Base-by-base conservation (phyloP, 2,329 filamentous ascomycete genomes). In the Fusarium sp. region DNA sequence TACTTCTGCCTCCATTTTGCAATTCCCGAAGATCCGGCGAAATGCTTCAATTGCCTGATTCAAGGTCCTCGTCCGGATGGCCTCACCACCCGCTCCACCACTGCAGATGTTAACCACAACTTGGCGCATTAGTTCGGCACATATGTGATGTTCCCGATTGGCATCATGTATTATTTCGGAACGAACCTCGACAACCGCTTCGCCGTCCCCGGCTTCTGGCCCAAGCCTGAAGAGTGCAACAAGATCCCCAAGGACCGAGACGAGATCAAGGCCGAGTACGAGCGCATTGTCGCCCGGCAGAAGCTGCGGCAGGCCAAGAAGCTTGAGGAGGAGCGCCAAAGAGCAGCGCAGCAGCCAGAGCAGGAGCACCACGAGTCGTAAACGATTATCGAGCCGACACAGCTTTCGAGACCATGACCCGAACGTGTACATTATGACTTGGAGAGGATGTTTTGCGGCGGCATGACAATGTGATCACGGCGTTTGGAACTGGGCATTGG, bases 131-230 rank as follows among this genome's bases (percentile, higher is more conserved):
- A 97, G 95, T 99, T 99, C 81, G 94, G 95, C 83, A 92, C 96
- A 87, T 99, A 99, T 84, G 90, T 99, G 83, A 91, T 97, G 87
- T 99, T 99, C 82, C 96, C 96, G 16, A 98, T 99, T 76, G 93
- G 93, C 75, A 94, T 96, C 85, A 99, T 99, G 96, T 98, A 96
- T 86, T 99, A 99, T 85, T 99, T 98, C 81, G 96, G 96, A 78
- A 97, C 94, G 61, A 99, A 99, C 81, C 92, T 99, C 78, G 96
- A 99, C 81, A 87, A 91, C 72, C 91, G 93, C 70, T 99, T 99
- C 84, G 83, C 87, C 51, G 93, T 98, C 1, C 90, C 91, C 20
- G 92, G 91, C 62, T 99, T 99, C 85, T 99, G 96, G 96, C 96
- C 96, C 27, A 93, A 90, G 76, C 85, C 89, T 4, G 90, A 91